Conservation (phyloP, 148 eudicot genomes). For the Camellia granthamiana region DNA sequence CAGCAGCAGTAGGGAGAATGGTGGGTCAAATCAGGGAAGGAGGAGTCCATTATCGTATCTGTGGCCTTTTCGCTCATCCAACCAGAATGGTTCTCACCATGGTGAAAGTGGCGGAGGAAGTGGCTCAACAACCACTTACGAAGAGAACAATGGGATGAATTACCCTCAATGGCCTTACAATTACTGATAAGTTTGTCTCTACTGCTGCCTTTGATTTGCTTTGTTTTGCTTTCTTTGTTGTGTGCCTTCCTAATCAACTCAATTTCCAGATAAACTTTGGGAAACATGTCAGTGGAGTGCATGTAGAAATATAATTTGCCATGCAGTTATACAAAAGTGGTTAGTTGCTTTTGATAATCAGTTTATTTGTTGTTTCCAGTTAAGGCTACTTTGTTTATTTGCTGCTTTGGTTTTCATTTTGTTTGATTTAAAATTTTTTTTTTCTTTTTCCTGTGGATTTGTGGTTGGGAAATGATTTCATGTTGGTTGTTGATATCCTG, state of each 20-base stretch:
- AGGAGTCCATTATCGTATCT: constrained; percentile 69
- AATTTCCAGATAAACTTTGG: constrained; percentile 27
- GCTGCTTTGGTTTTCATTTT: background rate
- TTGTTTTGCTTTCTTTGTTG: constrained; percentile 18
- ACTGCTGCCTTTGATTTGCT: constrained; percentile 19
- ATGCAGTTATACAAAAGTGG: background rate
- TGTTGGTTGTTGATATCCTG: background rate
- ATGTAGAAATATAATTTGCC: background rate
- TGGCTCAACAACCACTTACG: constrained; percentile 37
- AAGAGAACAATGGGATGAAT: constrained; percentile 49
- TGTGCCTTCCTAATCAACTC: constrained; percentile 23
- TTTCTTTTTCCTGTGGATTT: background rate
- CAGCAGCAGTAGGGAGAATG: constrained; percentile 33
- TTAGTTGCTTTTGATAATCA: background rate
- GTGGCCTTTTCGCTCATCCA: constrained; percentile 81
- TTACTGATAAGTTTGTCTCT: constrained; percentile 32
- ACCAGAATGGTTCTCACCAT: constrained; percentile 34
- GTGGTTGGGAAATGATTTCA: background rate
- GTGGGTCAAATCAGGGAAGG: constrained; percentile 44
- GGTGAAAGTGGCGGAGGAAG: constrained; percentile 32
- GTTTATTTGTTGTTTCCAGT: background rate
- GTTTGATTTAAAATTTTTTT: background rate
- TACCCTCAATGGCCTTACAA: constrained; percentile 65
- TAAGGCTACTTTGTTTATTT: too few relatives aligned
- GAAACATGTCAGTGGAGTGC: constrained; percentile 26